Conservation (phyloP, 306 rosid genomes). For the Vigna nakashimae region DNA sequence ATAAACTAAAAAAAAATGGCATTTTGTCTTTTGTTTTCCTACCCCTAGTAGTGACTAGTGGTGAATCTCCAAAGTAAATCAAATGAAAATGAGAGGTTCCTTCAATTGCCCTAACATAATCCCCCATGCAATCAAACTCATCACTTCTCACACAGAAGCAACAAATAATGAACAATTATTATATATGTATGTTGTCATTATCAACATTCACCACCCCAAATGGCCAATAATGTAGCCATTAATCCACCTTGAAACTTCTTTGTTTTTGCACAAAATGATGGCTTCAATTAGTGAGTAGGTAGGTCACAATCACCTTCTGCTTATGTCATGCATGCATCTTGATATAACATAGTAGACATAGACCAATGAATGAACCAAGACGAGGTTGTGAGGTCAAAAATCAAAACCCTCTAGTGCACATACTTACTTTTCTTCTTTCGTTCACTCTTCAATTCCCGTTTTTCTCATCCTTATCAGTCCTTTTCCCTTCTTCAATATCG, state of each 20-base stretch:
- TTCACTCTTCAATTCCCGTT: neutral
- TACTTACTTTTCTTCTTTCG: neutral
- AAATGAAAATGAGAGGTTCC: no score
- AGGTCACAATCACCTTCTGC: neutral
- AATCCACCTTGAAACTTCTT: neutral
- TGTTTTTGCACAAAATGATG: neutral
- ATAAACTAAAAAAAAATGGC: no score
- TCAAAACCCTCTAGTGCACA: neutral
- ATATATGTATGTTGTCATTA: neutral
- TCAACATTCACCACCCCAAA: neutral
- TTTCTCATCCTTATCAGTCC: neutral
- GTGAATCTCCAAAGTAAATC: no score
- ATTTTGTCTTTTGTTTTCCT: no score
- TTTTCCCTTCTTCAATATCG: neutral
- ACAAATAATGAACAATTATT: neutral
- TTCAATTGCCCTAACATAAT: no score
- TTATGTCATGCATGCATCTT: neutral
- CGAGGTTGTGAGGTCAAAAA: neutral
- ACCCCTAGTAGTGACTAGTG: no score
- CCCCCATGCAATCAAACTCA: no score
- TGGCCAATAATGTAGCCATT: neutral
- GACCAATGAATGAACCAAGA: neutral
- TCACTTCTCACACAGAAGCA: no score
- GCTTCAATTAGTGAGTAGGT: neutral
- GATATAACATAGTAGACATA: neutral